phyloP scores from a whole-genome alignment of 2,329 filamentous ascomycete genomes.

The Calonectria pseudoturangicola region DNA sequence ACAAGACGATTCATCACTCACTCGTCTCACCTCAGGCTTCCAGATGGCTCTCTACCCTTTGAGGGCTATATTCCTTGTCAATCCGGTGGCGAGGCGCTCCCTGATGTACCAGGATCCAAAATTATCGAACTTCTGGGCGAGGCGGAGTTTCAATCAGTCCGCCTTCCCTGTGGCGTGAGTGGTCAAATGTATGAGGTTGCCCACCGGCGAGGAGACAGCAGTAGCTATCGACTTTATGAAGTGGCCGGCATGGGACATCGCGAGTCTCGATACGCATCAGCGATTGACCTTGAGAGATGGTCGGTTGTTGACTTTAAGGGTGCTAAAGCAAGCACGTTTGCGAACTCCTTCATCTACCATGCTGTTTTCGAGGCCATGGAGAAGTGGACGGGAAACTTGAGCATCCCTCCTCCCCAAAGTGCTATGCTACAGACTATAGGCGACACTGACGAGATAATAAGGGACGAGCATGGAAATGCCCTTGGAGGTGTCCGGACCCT shows the following conservation, averaged over 20 bases:
- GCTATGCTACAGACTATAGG: conserved; percentile 32
- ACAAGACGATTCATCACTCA: conserved; percentile 38
- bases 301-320: conserved; percentile 39
- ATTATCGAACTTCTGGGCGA: conserved; percentile 45
- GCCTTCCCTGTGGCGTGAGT: conserved; percentile 42
- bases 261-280: conserved; percentile 44
- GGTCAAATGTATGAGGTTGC: conserved; percentile 39
- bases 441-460: conserved; percentile 38
- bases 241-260: conserved; percentile 45
- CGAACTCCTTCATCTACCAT: conserved; percentile 48
- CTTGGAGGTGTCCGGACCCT: conserved; percentile 42
- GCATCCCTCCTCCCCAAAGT: conserved; percentile 30
- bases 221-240: conserved; percentile 42
- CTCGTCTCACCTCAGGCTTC: conserved; percentile 41
- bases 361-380: conserved; percentile 44
- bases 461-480: conserved; percentile 46
- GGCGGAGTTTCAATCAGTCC: conserved; percentile 44
- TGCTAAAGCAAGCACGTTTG: conserved; percentile 44
- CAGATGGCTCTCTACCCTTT: conserved; percentile 41
- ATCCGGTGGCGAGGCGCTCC: conserved; percentile 42
- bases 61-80: conserved; percentile 46
- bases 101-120: conserved; percentile 39
- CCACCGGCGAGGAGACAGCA: conserved; percentile 43
- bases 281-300: conserved; percentile 33
- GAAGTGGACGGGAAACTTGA: conserved; percentile 36